Evolutionary conservation across 164 flowering plant genomes (phyloP).

Genomic region (Vitis riparia): DNA sequence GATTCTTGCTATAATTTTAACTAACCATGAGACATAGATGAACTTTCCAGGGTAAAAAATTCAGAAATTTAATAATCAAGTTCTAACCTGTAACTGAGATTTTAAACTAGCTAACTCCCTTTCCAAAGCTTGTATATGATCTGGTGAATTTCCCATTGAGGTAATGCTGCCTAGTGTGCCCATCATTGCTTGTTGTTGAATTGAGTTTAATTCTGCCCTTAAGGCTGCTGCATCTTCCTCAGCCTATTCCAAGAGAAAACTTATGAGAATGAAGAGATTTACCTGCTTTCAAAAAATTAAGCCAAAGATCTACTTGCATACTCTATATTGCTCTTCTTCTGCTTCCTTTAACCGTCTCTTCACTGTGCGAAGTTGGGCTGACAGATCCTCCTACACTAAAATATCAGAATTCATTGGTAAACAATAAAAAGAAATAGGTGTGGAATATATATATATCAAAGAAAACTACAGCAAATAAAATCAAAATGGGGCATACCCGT

Average conservation of each 20-base stretch:
- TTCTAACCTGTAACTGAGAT: constrained; percentile 65
- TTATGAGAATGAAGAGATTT: constrained; percentile 15
- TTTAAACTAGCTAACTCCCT: constrained; percentile 68
- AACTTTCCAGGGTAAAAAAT: background rate
- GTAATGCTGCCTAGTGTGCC: constrained; percentile 37
- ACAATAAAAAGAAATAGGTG: constrained; percentile 2
- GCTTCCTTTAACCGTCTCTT: constrained; percentile 90
- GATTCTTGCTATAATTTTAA: constrained; percentile 57
- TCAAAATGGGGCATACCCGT: constrained; percentile 48
- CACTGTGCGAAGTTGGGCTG: constrained; percentile 77
- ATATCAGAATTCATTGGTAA: constrained; percentile 17
- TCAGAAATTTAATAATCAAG: background rate
- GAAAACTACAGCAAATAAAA: background rate
- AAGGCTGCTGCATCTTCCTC: constrained; percentile 92
- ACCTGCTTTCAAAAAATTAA: background rate
- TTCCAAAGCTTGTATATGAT: constrained; percentile 65
- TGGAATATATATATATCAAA: background rate
- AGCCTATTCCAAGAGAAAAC: constrained; percentile 50
- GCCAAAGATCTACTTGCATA: constrained; percentile 26
- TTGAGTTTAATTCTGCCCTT: constrained; percentile 78
- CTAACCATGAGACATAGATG: constrained; percentile 10
- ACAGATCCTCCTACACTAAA: constrained; percentile 87
- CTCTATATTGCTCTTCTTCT: constrained; percentile 96
- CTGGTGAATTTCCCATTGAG: constrained; percentile 48
- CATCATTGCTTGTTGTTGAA: constrained; percentile 77